Evolutionary conservation across 108 stramenopile species (phyloP), one percentile per base, ranked within the genome.

Genomic region (Mayamaea pseudoterrestris): DNA sequence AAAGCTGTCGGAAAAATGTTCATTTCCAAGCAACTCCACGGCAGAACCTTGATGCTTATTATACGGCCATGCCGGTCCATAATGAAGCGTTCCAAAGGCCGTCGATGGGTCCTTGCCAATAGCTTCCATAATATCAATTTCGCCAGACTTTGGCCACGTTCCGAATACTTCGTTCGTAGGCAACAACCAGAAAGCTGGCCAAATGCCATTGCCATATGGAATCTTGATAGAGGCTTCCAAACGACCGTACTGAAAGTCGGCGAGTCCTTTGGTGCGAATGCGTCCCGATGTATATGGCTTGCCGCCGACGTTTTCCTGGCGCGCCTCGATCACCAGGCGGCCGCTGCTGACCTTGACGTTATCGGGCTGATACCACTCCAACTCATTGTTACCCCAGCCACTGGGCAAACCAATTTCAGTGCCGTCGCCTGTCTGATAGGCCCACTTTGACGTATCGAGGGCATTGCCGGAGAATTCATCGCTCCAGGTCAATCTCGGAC

Each of bases 91-190:
- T 5, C 52, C 52, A 14, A 41, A 37, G 28, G 45, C n/a, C n/a
- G n/a, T n/a, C n/a, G n/a, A n/a, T n/a, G n/a, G n/a, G n/a, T 30
- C 9, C 39, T 44, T 43, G 55, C 63, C 18, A 39, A 23, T 8
- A 31, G 43, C 31, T 41, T 76, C 79, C 74, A 76, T 58, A 29
- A 80, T 44, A 58, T 80, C 79, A 55, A 80, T 74, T 35, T 76
- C 79, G 22, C 79, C 79, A 22, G 65, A 71, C 9, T 2, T 18
- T 21, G 68, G 68, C 68, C 68, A 69, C 6, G 22, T 65, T 47
- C 69, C 74, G 55, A 52, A 49, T 1, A 5, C 40, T 35, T 58
- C 47, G 53, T 76, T 53, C 21, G 32, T 42, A 14, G 72, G 72
- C 6, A 76, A 55, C 11, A 73, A 73, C 74, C 74, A 76, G 36